Conservation (phyloP, 2,329 filamentous ascomycete species). For the Thielaviopsis punctulata region DNA sequence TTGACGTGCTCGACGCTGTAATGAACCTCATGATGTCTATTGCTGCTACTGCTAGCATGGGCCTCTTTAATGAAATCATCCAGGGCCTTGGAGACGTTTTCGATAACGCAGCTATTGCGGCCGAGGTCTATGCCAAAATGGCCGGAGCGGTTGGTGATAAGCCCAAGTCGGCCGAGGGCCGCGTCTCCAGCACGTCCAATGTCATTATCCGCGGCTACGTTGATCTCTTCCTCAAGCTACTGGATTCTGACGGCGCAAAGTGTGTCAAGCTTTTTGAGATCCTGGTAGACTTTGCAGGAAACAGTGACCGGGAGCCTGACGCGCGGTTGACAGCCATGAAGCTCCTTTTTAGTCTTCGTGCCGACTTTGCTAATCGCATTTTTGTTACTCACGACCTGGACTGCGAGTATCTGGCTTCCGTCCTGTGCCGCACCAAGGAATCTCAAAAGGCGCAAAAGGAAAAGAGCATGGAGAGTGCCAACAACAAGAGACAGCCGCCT, state of each 20-base stretch:
- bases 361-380: conserved; percentile 63
- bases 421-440: conserved; percentile 48
- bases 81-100: conserved; percentile 6
- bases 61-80: conserved; percentile 40
- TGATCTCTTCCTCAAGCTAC: conserved; percentile 56
- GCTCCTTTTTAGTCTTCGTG: conserved; percentile 64
- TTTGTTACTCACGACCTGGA: conserved; percentile 56
- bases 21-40: conserved; percentile 48
- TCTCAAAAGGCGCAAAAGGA: conserved; percentile 33
- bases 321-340: conserved; percentile 61
- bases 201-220: conserved; percentile 56
- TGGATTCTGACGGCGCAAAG: conserved; percentile 50
- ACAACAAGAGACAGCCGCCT: conserved; percentile 3
- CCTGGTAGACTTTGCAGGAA: conserved; percentile 45
- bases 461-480: conserved; percentile 32
- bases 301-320: conserved; percentile 43
- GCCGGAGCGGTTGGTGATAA: conserved; percentile 15
- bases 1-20: conserved; percentile 44
- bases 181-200: conserved; percentile 41
- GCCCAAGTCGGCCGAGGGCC: conserved; percentile 12
- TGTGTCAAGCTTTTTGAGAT: conserved; percentile 43
- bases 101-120: conserved; percentile 7
- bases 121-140: conserved; percentile 10
- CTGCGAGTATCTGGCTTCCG: conserved; percentile 52
- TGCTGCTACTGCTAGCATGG: conserved; percentile 38